phyloP scores from a whole-genome alignment of 2,329 filamentous ascomycete genomes.

The Albophoma yamanashiensis region DNA sequence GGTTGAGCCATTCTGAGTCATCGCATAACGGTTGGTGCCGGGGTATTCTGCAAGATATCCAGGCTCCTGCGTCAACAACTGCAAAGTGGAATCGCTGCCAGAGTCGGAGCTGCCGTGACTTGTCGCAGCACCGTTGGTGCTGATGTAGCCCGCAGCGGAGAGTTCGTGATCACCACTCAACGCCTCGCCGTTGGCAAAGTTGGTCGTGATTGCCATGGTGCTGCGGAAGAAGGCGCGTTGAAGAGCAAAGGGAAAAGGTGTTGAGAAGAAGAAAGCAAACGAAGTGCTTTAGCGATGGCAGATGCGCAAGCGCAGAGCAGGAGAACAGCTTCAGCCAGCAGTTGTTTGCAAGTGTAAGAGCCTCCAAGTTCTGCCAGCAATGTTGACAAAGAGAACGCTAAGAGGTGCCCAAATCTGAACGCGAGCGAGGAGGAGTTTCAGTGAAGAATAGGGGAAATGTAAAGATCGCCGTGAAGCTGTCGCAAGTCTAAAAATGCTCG shows the following conservation, averaged over 20 bases:
- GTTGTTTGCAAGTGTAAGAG: neutral
- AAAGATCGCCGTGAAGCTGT: neutral
- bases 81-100: too few relatives aligned
- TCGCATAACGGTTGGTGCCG: neutral
- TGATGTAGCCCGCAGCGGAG: neutral
- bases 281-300: neutral
- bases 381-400: neutral
- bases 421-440: neutral
- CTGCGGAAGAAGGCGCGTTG: neutral
- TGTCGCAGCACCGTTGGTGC: neutral
- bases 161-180: neutral
- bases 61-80: too few relatives aligned
- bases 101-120: neutral
- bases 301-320: neutral
- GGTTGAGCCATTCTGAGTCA: neutral
- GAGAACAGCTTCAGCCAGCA: neutral
- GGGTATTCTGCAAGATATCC: too few relatives aligned
- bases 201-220: neutral
- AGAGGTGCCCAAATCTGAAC: neutral
- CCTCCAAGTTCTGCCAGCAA: neutral
- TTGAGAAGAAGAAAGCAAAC: neutral
- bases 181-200: neutral
- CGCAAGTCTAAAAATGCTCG: too few relatives aligned
- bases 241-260: neutral
- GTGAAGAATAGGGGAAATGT: too few relatives aligned